Evolutionary conservation across 306 rosid genomes (phyloP).

Genomic region (Dryas octopetala): DNA sequence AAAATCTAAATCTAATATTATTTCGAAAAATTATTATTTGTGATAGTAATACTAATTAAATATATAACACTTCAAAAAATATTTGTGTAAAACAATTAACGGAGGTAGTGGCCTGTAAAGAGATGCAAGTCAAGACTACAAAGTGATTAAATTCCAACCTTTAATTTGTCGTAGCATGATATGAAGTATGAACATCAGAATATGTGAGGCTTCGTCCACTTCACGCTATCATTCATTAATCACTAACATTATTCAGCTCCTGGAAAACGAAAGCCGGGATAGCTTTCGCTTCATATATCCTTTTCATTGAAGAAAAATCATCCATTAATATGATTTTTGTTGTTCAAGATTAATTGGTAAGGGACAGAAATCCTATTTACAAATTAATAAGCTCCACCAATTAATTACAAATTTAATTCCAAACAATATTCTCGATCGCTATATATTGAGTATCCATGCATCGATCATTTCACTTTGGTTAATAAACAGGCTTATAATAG

Average conservation of each 20-base stretch:
- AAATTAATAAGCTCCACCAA: too few species aligned
- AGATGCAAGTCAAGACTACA: not conserved
- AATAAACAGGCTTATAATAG: too few species aligned
- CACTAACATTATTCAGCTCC: not conserved
- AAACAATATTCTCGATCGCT: too few species aligned
- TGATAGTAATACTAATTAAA: too few species aligned
- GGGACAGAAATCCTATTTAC: not conserved
- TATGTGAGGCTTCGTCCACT: not conserved
- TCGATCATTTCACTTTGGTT: too few species aligned
- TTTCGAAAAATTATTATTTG: too few species aligned
- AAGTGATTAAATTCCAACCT: conserved; percentile 5
- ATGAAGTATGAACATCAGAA: not conserved
- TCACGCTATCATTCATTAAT: conserved; percentile 9
- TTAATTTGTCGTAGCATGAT: not conserved
- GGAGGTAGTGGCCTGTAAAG: not conserved
- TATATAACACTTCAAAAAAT: too few species aligned
- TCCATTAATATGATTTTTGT: not conserved
- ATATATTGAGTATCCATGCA: too few species aligned
- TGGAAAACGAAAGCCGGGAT: conserved; percentile 9
- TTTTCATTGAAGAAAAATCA: not conserved
- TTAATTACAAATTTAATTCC: too few species aligned
- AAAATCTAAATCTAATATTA: too few species aligned
- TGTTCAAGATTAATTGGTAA: not conserved
- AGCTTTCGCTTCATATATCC: not conserved
- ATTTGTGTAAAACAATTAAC: too few species aligned